Evolutionary conservation across 2,329 filamentous ascomycete genomes (phyloP), one percentile per base, ranked within the genome.

Genomic region (Clarireedia hainanense): DNA sequence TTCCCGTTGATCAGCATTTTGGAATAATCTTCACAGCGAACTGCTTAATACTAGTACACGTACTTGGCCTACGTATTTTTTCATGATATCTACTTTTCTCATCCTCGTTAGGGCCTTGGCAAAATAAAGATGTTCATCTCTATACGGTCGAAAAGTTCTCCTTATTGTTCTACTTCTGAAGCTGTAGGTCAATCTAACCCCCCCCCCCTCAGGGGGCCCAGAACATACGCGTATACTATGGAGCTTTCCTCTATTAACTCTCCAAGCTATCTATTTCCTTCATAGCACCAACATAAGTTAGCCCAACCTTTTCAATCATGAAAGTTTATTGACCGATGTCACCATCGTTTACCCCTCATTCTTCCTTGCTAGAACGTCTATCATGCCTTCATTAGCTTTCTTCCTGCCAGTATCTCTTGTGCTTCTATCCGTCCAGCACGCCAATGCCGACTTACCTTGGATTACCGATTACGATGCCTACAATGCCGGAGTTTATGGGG

Each of bases 271-370:
- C 23, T 3, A 43, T 2, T 24, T 43, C n/a, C 36, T 47, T n/a
- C 20, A n/a, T 12, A 10, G 26, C 15, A 52, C 15, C 14, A 47
- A 37, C 9, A 30, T 47, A 52, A 47, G 10, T 5, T 47, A 10
- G 15, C 20, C 10, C 17, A 47, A 2, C 34, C 27, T 39, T 23
- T 36, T 23, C n/a, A 14, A 47, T 47, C 42, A 52, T 42, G 50
- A 52, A 52, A 47, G 15, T 47, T 52, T 39, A 26, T 43, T 52
- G 7, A 20, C 50, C 50, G 30, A 52, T 52, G 15, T 47, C 42
- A 52, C 50, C 50, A 52, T 52, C 30, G 50, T 39, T 46, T n/a
- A 37, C 34, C 37, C 27, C 20, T 52, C 6, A 26, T 52, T 14
- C 27, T 47, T 14, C n/a, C 27, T 17, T n/a, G 17, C 27, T 24